These are phyloP conservation scores for Alternaria consortialis DNA, from an alignment of 2,329 filamentous ascomycete species.

Conservation along the genomic window DNA sequence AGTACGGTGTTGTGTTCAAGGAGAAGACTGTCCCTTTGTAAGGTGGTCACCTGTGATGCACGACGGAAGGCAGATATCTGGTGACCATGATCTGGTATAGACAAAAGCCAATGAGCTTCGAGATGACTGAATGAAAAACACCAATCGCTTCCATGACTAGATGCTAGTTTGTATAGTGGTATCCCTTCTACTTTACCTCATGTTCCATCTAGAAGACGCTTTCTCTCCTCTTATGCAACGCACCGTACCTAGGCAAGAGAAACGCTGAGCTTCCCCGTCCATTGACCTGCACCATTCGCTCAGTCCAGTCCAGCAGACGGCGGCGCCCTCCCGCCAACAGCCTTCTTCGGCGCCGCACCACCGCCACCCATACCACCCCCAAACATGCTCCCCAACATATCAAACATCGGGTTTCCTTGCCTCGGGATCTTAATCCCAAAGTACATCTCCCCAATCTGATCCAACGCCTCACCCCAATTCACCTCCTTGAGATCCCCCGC, in stretches of 20 bases:
- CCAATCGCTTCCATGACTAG: neutral
- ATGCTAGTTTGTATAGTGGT: conserved; percentile 7
- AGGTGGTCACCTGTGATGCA: neutral
- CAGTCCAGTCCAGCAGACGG: conserved; percentile 50
- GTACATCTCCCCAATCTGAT: conserved; percentile 94
- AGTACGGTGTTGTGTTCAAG: conserved; percentile 76
- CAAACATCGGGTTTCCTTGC: conserved; percentile 91
- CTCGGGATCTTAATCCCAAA: conserved; percentile 89
- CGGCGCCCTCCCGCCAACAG: conserved; percentile 48
- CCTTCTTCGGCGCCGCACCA: conserved; percentile 54
- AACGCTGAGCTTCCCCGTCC: neutral
- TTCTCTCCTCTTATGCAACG: neutral
- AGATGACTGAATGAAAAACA: conserved; percentile 1
- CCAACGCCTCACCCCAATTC: conserved; percentile 80
- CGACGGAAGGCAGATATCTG: neutral
- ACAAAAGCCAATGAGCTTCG: conserved; percentile 4
- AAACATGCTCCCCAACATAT: conserved; percentile 98
- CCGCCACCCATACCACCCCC: conserved; percentile 74
- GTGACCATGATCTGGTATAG: conserved; percentile 6
- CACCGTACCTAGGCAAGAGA: neutral
- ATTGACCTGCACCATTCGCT: neutral
- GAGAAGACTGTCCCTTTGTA: conserved; percentile 66
- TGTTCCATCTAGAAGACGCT: neutral
- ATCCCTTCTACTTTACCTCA: neutral
- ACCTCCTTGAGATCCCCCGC: conserved; percentile 78